Conservation (phyloP, 495 filamentous ascomycete genomes). For the Massariosphaeria phaeospora region DNA sequence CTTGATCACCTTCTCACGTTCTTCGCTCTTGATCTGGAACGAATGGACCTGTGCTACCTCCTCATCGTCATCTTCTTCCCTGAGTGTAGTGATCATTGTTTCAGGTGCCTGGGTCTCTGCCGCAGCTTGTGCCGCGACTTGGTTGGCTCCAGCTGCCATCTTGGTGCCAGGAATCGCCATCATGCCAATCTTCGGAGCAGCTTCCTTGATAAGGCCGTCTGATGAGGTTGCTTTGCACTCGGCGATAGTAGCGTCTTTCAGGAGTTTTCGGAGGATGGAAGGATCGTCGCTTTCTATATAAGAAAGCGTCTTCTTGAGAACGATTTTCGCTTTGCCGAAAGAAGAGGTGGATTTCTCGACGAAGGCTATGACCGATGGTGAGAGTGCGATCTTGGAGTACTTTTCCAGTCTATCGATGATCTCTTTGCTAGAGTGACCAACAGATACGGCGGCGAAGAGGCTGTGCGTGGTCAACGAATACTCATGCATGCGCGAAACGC, state of each 20-base stretch:
- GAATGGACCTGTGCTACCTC: slow-evolving; percentile 84
- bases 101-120: slow-evolving; percentile 39
- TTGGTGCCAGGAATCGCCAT: slow-evolving; percentile 93
- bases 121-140: slow-evolving; percentile 45
- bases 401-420: slow-evolving; percentile 84
- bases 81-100: slow-evolving; percentile 57
- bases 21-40: slow-evolving; percentile 78
- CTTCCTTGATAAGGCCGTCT: slow-evolving; percentile 68
- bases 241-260: slow-evolving; percentile 68
- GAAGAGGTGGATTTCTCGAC: slow-evolving; percentile 80
- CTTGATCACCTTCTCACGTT: slow-evolving; percentile 82
- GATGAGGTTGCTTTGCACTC: slow-evolving; percentile 57
- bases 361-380: slow-evolving; percentile 69
- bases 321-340: slow-evolving; percentile 93
- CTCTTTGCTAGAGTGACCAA: slow-evolving; percentile 79
- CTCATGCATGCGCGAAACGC: slow-evolving; percentile 85
- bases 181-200: slow-evolving; percentile 81
- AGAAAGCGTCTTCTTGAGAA: slow-evolving; percentile 88
- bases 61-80: slow-evolving; percentile 81
- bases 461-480: slow-evolving; percentile 88
- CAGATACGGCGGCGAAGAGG: slow-evolving; percentile 89
- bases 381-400: slow-evolving; percentile 79
- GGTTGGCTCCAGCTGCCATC: slow-evolving; percentile 78
- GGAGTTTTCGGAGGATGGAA: slow-evolving; percentile 72
- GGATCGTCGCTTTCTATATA: slow-evolving; percentile 89